phyloP scores from a whole-genome alignment of 306 rosid genomes.

The Cicer judaicum region DNA sequence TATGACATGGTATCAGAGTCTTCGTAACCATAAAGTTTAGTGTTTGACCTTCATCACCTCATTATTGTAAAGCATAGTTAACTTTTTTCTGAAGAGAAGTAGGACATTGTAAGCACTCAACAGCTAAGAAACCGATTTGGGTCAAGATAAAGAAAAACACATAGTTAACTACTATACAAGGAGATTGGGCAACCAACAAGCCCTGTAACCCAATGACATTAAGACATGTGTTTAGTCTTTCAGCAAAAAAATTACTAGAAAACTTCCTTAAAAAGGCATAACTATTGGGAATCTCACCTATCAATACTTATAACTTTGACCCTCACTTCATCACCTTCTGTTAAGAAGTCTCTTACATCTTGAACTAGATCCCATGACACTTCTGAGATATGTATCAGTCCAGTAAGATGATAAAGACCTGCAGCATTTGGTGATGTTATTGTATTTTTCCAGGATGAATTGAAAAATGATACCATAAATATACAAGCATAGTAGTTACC shows the following conservation, averaged over 20 bases:
- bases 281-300: slow-evolving; percentile 55
- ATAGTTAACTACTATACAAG: neutral
- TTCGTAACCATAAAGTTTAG: neutral
- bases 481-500: slow-evolving; percentile 54
- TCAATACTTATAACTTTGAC: slow-evolving; percentile 72
- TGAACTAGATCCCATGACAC: slow-evolving; percentile 96
- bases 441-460: slow-evolving; percentile 39
- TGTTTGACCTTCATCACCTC: slow-evolving; percentile 5
- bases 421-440: slow-evolving; percentile 62
- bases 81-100: neutral
- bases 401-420: slow-evolving; percentile 89
- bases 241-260: slow-evolving; percentile 14
- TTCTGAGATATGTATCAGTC: slow-evolving; percentile 88
- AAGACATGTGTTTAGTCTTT: slow-evolving; percentile 2
- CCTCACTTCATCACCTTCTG: slow-evolving; percentile 68
- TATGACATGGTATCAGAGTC: slow-evolving; percentile 15
- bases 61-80: slow-evolving; percentile 11
- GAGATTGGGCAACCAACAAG: neutral
- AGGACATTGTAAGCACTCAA: slow-evolving; percentile 1
- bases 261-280: slow-evolving; percentile 13
- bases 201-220: slow-evolving; percentile 11
- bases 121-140: neutral
- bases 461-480: slow-evolving; percentile 12
- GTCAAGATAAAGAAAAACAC: slow-evolving; percentile 15
- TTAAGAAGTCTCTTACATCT: slow-evolving; percentile 82